Evolutionary conservation across 2,329 filamentous ascomycete genomes (phyloP).

Genomic region (Colletotrichum shisoi): DNA sequence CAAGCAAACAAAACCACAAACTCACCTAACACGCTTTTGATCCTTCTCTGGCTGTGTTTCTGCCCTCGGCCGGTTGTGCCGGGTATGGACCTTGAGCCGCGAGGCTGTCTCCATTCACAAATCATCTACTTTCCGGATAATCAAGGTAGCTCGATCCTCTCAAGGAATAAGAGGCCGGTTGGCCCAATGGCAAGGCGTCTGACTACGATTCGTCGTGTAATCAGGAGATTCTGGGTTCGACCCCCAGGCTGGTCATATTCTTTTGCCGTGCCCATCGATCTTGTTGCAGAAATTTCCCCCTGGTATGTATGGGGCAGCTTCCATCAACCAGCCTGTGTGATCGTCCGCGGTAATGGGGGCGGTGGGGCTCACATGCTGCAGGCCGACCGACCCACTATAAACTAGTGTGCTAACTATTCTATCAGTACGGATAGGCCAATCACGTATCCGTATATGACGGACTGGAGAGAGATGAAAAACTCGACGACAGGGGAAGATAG

Average conservation of each 20-base stretch:
- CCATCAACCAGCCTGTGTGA: background rate
- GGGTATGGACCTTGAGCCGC: background rate
- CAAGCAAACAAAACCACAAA: no score
- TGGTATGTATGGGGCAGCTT: no score
- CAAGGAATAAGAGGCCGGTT: conserved; percentile 37
- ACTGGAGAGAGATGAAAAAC: no score
- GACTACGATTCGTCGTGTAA: conserved; percentile 48
- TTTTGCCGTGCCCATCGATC: background rate
- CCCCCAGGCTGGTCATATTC: conserved; percentile 37
- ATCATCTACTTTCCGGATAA: accelerated
- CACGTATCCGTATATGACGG: no score
- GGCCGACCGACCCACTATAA: no score
- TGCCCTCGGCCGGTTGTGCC: no score
- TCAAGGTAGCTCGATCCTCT: background rate
- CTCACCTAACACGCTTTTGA: no score
- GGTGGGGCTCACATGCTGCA: no score
- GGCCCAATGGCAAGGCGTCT: conserved; percentile 55
- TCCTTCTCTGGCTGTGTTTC: no score
- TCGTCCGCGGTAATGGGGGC: background rate
- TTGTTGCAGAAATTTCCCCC: background rate
- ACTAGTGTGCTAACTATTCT: no score
- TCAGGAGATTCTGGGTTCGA: conserved; percentile 40
- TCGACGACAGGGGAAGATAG: no score
- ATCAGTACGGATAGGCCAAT: no score
- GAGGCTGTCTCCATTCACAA: background rate